These are phyloP conservation scores for Sicyos edulis DNA, from an alignment of 306 rosid genomes.

Conservation along the genomic window DNA sequence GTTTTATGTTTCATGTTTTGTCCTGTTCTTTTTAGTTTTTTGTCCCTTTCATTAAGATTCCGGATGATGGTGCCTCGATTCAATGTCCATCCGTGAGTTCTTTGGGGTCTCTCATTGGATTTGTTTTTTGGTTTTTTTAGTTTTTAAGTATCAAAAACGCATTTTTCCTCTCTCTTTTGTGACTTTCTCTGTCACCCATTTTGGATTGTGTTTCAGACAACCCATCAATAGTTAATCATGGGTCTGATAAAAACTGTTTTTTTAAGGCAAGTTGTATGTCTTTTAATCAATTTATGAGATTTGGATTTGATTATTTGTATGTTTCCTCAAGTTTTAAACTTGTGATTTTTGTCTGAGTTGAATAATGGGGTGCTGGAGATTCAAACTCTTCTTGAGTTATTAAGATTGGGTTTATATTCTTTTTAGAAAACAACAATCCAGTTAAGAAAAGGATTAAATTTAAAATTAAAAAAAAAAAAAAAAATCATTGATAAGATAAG, in stretches of 20 bases:
- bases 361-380: background rate
- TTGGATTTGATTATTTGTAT: background rate
- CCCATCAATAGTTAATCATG: background rate
- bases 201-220: background rate
- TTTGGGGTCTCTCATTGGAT: no score
- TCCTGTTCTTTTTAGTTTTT: background rate
- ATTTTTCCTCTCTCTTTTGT: background rate
- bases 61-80: no score
- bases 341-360: background rate
- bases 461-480: no score
- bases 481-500: no score
- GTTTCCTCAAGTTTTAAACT: background rate
- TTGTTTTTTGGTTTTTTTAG: background rate
- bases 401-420: no score
- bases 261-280: background rate
- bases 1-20: background rate
- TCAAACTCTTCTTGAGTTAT: background rate
- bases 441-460: no score
- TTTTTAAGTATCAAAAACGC: background rate
- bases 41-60: background rate
- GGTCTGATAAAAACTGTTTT: background rate
- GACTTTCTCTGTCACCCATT: background rate
- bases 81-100: no score
- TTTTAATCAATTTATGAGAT: background rate
- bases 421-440: no score